Conservation (phyloP, 495 filamentous ascomycete genomes). For the Aspergillus heteromorphus region DNA sequence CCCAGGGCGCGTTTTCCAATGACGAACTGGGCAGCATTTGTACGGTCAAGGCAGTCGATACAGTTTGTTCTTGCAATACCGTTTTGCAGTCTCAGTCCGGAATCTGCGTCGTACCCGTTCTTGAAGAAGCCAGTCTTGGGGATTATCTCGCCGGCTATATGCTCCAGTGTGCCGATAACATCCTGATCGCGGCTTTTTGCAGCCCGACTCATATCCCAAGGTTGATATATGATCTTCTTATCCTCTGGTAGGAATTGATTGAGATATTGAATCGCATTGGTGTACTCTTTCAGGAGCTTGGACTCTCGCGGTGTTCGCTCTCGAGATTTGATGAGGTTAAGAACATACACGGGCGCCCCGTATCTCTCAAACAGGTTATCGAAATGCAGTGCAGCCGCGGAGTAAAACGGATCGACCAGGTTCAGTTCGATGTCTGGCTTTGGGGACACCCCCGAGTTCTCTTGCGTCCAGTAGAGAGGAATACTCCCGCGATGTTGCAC, state of each 20-base stretch:
- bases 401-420: conserved; percentile 91
- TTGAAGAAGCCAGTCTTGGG: conserved; percentile 88
- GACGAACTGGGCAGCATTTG: conserved; percentile 96
- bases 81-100: conserved; percentile 71
- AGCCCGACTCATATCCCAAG: conserved; percentile 97
- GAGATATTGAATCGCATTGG: conserved; percentile 81
- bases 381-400: conserved; percentile 93
- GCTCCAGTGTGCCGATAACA: conserved; percentile 86
- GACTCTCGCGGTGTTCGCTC: conserved; percentile 92
- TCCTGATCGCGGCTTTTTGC: conserved; percentile 94
- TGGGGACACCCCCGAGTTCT: conserved; percentile 89
- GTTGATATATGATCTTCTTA: conserved; percentile 84
- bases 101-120: conserved; percentile 67
- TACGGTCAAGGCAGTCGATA: conserved; percentile 94
- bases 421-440: conserved; percentile 95
- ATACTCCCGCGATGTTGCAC: conserved; percentile 97
- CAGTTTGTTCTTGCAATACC: conserved; percentile 94
- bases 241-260: conserved; percentile 86
- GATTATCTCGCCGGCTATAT: conserved; percentile 80
- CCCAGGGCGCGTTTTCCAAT: conserved; percentile 94
- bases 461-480: conserved; percentile 95
- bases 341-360: conserved; percentile 79
- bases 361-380: conserved; percentile 94
- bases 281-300: conserved; percentile 82
- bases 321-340: conserved; percentile 90